Evolutionary conservation across 2,329 filamentous ascomycete genomes (phyloP), one percentile per base, ranked within the genome.

Genomic region (Penicillium sp.): DNA sequence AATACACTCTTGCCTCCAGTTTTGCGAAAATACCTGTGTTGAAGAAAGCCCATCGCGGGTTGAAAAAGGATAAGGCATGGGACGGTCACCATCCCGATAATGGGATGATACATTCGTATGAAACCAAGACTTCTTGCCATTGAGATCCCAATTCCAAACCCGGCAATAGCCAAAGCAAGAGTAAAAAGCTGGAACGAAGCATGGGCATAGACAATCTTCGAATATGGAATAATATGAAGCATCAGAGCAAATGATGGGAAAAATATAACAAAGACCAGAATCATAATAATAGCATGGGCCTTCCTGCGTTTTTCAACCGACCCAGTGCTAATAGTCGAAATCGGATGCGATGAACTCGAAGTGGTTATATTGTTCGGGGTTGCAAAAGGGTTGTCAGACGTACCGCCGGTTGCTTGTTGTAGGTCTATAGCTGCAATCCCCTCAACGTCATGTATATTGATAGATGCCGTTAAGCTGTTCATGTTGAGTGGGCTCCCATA

Each of bases 61-160:
- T 84, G 82, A 63, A 88, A 82, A n/a, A 87, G 76, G 3, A 90
- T 77, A 1, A 89, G 69, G 4, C 75, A 63, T 0, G 73, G 70
- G 43, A 86, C 72, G 5, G 83, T 74, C 14, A 84, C 68, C 14
- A 83, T 77, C 20, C 83, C 84, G 51, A 86, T 83, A 64, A 84
- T 77, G 1, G 81, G 76, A 62, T 86, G 84, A 45, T 79, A 73
- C 38, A 71, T 67, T 47, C 73, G 57, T 8, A 81, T 60, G 58
- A 78, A 54, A 12, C 63, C 60, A 28, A 77, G 60, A 11, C 76
- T 68, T 1, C 66, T 73, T 2, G 80, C 82, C 5, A 86, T 68
- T 41, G 78, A 79, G 41, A 85, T 71, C 3, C 84, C 84, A 0
- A 85, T 65, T 3, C 80, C 83, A 51, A 83, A 76, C 0, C 78